Conservation (phyloP, 2,329 filamentous ascomycete species). For the Pseudonectria foliicola region DNA sequence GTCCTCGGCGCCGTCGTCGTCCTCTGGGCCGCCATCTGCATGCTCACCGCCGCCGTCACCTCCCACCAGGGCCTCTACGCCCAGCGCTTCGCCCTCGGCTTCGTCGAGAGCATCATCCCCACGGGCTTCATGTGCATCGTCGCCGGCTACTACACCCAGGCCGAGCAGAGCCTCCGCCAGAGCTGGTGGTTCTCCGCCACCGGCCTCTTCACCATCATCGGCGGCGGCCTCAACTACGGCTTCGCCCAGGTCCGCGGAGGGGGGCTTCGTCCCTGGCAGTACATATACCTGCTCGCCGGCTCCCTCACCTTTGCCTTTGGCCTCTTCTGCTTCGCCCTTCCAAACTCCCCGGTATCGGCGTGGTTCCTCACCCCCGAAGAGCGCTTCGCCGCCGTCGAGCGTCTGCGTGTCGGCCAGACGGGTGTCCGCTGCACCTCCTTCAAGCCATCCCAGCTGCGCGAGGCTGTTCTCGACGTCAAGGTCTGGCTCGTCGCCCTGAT, state of each 20-base stretch:
- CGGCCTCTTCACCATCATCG: conserved; percentile 55
- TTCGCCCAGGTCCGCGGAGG: conserved; percentile 56
- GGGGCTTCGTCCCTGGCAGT: conserved; percentile 56
- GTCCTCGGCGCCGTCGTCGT: conserved; percentile 58
- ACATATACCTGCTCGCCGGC: conserved; percentile 62
- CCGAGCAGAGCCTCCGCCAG: conserved; percentile 57
- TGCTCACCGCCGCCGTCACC: conserved; percentile 60
- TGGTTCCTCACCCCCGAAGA: conserved; percentile 63
- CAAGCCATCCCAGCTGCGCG: conserved; percentile 51
- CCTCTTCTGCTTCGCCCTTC: conserved; percentile 56
- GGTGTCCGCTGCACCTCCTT: conserved; percentile 55
- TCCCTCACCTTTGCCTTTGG: conserved; percentile 58
- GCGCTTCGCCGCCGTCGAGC: conserved; percentile 56
- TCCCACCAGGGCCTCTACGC: conserved; percentile 56
- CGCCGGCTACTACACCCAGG: conserved; percentile 55
- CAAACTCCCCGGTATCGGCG: conserved; percentile 58
- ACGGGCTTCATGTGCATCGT: conserved; percentile 61
- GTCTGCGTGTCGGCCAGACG: conserved; percentile 54
- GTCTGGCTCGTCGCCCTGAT: conserved; percentile 58
- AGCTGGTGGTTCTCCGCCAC: conserved; percentile 60
- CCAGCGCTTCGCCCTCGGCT: conserved; percentile 58
- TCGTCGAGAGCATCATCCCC: conserved; percentile 58
- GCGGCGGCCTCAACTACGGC: conserved; percentile 58
- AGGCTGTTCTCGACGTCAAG: conserved; percentile 53
- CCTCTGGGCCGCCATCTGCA: conserved; percentile 60